Evolutionary conservation across 2,329 filamentous ascomycete species (phyloP), one percentile per base, ranked within the genome.

Genomic region (Chaetoscypha palmicola): DNA sequence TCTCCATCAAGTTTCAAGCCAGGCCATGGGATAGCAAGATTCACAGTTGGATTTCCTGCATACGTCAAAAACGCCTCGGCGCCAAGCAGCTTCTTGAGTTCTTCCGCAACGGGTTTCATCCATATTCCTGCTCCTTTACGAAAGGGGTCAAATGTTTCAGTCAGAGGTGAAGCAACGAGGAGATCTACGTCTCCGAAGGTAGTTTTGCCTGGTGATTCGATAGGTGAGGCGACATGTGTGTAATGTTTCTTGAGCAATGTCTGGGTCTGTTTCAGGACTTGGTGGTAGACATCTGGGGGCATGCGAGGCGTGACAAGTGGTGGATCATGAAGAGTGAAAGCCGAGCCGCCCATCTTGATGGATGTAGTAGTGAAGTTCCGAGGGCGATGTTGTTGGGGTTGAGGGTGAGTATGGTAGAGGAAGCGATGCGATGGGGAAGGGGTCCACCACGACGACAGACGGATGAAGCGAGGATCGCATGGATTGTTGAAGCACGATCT

Each of bases 151-250:
- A 50, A 54, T 0, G 37, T 16, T 1, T 43, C 10, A 16, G 35
- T 11, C 3, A 48, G 41, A 20, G 65, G 63, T 23, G 60, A 58
- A 0, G 68, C 65, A 1, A 86, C 71, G 1, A 88, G 62, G 46
- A 90, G 69, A 62, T 92, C 86, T 28, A 94, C 66, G 52, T 92
- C 87, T 16, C 86, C 87, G 56, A 78, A 74, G 53, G 79, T 75
- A 0, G 52, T 32, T 62, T 92, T 92, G 1, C 61, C 79, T 0
- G 86, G 85, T 0, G 76, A 82, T 52, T 88, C 83, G 21, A 82
- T 74, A 0, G 84, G 79, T 0, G 73, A 70, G 1, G 69, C 72
- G 3, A 84, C 77, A 5, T 65, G 66, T 0, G 64, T 42, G 53
- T 77, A 87, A 3, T 81, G 63, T 1, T 65, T 54, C 1, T 64